phyloP scores from a whole-genome alignment of 352 stramenopile genomes.

The Globisporangium emineosum region DNA sequence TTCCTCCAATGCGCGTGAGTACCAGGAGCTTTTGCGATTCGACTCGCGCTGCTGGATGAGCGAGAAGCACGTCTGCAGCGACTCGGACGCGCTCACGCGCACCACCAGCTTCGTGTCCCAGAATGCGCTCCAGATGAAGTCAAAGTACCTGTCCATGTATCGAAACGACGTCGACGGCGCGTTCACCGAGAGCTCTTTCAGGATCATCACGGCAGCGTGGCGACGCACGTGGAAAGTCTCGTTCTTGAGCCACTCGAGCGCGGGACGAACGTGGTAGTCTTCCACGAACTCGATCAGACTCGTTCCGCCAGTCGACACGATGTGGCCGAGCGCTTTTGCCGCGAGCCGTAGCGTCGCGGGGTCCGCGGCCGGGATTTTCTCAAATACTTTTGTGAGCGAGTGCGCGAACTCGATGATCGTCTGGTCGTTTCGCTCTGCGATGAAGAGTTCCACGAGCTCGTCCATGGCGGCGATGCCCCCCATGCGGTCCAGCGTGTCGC shows the following conservation, averaged over 20 bases:
- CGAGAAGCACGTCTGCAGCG: conserved; percentile 81
- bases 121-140: conserved; percentile 89
- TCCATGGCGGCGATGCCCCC: conserved; percentile 87
- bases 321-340: conserved; percentile 81
- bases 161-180: conserved; percentile 81
- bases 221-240: conserved; percentile 86
- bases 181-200: conserved; percentile 86
- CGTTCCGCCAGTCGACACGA: conserved; percentile 82
- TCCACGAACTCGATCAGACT: conserved; percentile 88
- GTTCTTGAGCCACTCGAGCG: conserved; percentile 87
- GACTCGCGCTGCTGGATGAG: conserved; percentile 87
- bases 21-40: conserved; percentile 83
- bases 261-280: conserved; percentile 85
- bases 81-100: conserved; percentile 77
- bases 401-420: conserved; percentile 89
- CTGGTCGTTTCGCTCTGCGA: conserved; percentile 86
- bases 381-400: conserved; percentile 84
- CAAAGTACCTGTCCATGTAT: conserved; percentile 89
- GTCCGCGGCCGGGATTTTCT: conserved; percentile 81
- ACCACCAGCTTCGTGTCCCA: conserved; percentile 81
- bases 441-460: conserved; percentile 87
- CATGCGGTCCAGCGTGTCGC: conserved; percentile 75
- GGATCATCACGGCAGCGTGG: conserved; percentile 83
- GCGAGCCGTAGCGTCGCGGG: conserved; percentile 67
- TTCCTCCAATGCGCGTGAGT: conserved; percentile 75